Conservation (phyloP, 2,329 filamentous ascomycete species). For the Aureobasidium zeae region DNA sequence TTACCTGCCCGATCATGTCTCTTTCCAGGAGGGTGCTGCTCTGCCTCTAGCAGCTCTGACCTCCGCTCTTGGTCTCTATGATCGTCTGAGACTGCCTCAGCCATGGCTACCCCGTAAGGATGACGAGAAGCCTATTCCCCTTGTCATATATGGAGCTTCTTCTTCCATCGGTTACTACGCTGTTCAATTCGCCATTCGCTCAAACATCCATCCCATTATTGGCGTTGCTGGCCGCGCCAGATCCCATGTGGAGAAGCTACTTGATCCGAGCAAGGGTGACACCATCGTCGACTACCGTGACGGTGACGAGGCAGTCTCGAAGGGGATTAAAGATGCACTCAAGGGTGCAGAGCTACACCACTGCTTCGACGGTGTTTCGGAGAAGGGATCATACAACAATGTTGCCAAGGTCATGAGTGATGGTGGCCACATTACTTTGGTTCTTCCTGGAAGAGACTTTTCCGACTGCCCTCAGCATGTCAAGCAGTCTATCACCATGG, state of each 20-base stretch:
- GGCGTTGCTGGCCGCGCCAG: slow-evolving; percentile 33
- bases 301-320: slow-evolving; percentile 45
- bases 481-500: slow-evolving; percentile 31
- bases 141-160: slow-evolving; percentile 35
- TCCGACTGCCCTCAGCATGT: slow-evolving; percentile 34
- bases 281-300: slow-evolving; percentile 45
- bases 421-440: slow-evolving; percentile 32
- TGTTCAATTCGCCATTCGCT: slow-evolving; percentile 32
- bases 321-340: slow-evolving; percentile 37
- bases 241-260: slow-evolving; percentile 30
- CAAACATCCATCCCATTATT: slow-evolving; percentile 36
- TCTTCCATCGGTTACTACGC: slow-evolving; percentile 34
- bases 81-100: slow-evolving; percentile 34
- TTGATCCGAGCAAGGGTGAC: slow-evolving; percentile 34
- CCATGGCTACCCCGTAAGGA: slow-evolving; percentile 30
- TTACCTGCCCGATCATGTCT: slow-evolving; percentile 40
- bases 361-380: slow-evolving; percentile 50
- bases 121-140: slow-evolving; percentile 22
- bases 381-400: slow-evolving; percentile 39
- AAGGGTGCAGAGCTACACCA: slow-evolving; percentile 38
- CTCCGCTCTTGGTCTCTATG: slow-evolving; percentile 38
- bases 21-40: slow-evolving; percentile 44
- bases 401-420: slow-evolving; percentile 37
- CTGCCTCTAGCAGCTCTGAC: slow-evolving; percentile 40
- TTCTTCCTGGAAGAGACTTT: slow-evolving; percentile 35